phyloP scores from a whole-genome alignment of 2,329 filamentous ascomycete genomes.

The Exophiala phaeomuriformis region DNA sequence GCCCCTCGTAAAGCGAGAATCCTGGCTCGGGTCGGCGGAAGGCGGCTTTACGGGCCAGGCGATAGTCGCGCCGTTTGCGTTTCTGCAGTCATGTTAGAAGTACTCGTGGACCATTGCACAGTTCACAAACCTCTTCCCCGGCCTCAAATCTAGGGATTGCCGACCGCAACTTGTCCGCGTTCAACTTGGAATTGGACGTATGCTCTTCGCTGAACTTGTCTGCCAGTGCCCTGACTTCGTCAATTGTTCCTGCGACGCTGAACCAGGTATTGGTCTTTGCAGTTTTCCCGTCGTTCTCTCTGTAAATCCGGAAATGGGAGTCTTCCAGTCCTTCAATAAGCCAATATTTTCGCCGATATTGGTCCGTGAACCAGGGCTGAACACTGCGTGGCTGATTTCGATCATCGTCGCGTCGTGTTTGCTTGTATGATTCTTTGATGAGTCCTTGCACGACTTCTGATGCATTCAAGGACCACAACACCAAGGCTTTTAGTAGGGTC shows the following conservation, averaged over 20 bases:
- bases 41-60: conserved; percentile 73
- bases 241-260: conserved; percentile 84
- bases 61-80: conserved; percentile 86
- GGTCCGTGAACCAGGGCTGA: conserved; percentile 83
- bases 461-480: conserved; percentile 81
- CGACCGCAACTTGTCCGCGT: conserved; percentile 68
- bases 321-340: conserved; percentile 90
- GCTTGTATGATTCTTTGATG: conserved; percentile 83
- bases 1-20: conserved; percentile 90
- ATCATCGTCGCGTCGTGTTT: conserved; percentile 69
- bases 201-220: conserved; percentile 74
- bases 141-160: conserved; percentile 87
- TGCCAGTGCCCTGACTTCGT: conserved; percentile 68
- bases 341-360: conserved; percentile 87
- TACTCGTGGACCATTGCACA: conserved; percentile 12
- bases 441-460: conserved; percentile 75
- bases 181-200: conserved; percentile 62
- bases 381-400: conserved; percentile 81
- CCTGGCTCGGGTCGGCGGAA: conserved; percentile 83
- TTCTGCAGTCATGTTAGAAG: conserved; percentile 52
- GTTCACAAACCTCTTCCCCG: conserved; percentile 67
- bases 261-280: conserved; percentile 77
- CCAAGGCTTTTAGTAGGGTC: conserved; percentile 70
- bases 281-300: conserved; percentile 73
- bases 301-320: conserved; percentile 86